Evolutionary conservation across 176 grass and related monocot species (phyloP), one percentile per base, ranked within the genome.

Genomic region (Urochloa ruziziensis): DNA sequence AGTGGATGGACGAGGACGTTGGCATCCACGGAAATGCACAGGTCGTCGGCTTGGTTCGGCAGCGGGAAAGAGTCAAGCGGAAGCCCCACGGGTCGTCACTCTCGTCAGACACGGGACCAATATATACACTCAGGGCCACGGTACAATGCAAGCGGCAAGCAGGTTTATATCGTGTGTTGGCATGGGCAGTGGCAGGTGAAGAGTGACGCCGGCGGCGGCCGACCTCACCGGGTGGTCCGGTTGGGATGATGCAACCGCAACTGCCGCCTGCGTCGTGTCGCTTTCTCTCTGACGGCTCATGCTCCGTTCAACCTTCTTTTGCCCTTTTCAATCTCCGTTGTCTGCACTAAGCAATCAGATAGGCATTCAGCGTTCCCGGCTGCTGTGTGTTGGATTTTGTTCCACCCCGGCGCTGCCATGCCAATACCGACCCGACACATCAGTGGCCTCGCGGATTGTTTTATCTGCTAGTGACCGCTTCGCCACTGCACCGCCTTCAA

Each of bases 371-470:
- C 46, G 16, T 47, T 16, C 48, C 17, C 4, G 17, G 48, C 48
- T 6, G 17, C 17, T 19, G 3, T 51, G 17, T 21, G 1, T 21
- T 7, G 5, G 4, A 39, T 12, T 51, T 48, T 12, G 42, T 52
- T 53, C 70, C 39, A 10, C 51, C 29, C 3, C 40, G 2, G 62
- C 36, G 82, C 37, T 42, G 33, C 2, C 76, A 4, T 24, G 63
- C 70, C 51, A 89, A 61, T 81, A 44, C 52, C 46, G 32, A 28
- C 42, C 82, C 42, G 77, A 85, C 87, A 85, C 87, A 75, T 85
- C 77, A 7, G 27, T 10, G 5, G 5, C 80, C 21, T 23, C 4
- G 5, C 1, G 2, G 75, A 89, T 89, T 75, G 75, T 81, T 81
- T 21, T 73, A 23, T 43, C 4, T 6, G 62, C 77, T 44, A 52